Evolutionary conservation across 2,329 filamentous ascomycete species (phyloP).

Genomic region (Penicillium sp.): DNA sequence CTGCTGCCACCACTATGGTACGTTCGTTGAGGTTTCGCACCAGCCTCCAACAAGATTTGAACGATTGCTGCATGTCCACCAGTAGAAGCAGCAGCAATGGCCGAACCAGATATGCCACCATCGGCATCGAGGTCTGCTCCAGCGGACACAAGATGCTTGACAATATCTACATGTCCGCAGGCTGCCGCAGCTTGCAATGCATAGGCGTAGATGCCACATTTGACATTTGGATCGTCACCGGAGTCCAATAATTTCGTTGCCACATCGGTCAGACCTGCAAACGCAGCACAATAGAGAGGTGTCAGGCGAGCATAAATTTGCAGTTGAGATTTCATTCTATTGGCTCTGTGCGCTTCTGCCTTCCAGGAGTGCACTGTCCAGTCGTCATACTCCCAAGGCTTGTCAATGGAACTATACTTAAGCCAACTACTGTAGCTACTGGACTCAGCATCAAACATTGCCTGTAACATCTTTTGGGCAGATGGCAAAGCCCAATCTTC

Average conservation of each 20-base stretch:
- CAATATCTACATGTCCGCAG: neutral
- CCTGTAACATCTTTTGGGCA: neutral
- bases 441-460: neutral
- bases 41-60: neutral
- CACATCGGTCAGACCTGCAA: neutral
- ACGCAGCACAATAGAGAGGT: neutral
- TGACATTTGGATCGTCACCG: neutral
- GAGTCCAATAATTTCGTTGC: neutral
- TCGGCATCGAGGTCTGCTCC: neutral
- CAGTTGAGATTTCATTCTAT: no score
- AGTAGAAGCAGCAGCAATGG: neutral
- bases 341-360: no score
- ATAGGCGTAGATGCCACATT: neutral
- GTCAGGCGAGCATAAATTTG: neutral
- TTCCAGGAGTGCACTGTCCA: neutral
- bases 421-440: neutral
- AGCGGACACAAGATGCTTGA: neutral
- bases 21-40: neutral
- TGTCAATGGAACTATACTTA: neutral
- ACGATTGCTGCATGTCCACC: conserved; percentile 7
- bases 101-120: neutral
- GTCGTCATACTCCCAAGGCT: neutral
- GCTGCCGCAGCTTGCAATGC: neutral
- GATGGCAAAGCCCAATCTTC: neutral
- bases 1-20: neutral